Evolutionary conservation across 1,284 basidiomycete species (phyloP).

Genomic region (Austropuccinia psidii): DNA sequence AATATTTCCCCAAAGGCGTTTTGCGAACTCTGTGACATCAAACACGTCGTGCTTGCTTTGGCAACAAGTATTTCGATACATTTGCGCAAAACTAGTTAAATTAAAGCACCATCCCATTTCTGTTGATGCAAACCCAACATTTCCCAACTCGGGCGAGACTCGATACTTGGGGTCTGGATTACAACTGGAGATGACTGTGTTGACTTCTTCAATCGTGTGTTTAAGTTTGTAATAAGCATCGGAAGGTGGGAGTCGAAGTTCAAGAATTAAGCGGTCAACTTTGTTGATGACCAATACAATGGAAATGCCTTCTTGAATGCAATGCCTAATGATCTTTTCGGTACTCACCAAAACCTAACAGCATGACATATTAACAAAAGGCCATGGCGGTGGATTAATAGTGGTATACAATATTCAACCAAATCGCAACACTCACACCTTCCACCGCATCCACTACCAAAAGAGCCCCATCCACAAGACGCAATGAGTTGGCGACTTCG

Average conservation of each 20-base stretch:
- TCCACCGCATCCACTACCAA: constrained; percentile 93
- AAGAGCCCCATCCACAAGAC: constrained; percentile 85
- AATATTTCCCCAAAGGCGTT: constrained; percentile 95
- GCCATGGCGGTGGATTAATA: neutral
- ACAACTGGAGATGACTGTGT: constrained; percentile 84
- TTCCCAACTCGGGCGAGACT: constrained; percentile 86
- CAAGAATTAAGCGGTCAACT: constrained; percentile 91
- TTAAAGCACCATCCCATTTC: constrained; percentile 99
- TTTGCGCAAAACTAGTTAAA: constrained; percentile 81
- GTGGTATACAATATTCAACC: too few relatives aligned
- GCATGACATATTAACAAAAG: neutral
- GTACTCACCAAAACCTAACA: constrained; percentile 76
- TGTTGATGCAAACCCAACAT: constrained; percentile 93
- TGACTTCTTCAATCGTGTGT: constrained; percentile 97
- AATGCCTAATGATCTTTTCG: constrained; percentile 75
- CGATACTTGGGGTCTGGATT: constrained; percentile 78
- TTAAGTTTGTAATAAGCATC: constrained; percentile 99
- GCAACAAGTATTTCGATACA: constrained; percentile 91
- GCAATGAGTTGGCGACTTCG: constrained; percentile 79
- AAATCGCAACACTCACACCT: constrained; percentile 71
- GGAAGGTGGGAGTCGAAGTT: constrained; percentile 85
- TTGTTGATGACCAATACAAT: constrained; percentile 95
- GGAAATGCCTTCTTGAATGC: constrained; percentile 76
- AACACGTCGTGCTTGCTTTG: constrained; percentile 48
- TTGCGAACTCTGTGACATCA: constrained; percentile 58